A percentile compares a stretch with the other conserved stretches of the same genome.
Evolutionary conservation across 192 early-diverging fungal species (phyloP).

Genomic region (Umbelopsis isabellina): DNA sequence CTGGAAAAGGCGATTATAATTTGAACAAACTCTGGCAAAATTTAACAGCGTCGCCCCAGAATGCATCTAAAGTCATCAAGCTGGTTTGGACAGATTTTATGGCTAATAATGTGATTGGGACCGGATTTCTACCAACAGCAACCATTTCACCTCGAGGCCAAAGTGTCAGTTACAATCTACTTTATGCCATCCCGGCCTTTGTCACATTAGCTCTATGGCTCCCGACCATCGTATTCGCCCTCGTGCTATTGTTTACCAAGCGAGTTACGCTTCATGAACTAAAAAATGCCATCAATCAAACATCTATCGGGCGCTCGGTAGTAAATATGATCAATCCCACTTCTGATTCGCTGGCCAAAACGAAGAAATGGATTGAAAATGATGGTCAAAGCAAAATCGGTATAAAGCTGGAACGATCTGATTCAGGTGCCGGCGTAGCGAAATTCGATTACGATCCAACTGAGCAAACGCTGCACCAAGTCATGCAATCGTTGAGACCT

Average conservation of each 20-base stretch:
- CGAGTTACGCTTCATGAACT: background rate
- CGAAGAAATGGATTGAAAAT: background rate
- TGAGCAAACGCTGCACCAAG: background rate
- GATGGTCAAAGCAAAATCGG: background rate
- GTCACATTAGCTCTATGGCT: slow-evolving; percentile 3
- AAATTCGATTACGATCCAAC: slow-evolving; percentile 11
- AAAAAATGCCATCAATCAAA: slow-evolving; percentile 6
- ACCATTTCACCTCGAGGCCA: background rate
- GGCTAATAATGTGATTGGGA: background rate
- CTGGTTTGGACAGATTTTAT: background rate
- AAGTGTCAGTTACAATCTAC: background rate
- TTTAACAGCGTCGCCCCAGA: background rate
- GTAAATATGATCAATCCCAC: slow-evolving; percentile 1
- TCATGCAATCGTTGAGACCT: background rate
- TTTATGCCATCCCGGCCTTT: slow-evolving; percentile 1
- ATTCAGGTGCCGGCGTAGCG: no score
- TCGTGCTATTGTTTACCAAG: background rate
- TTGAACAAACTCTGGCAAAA: background rate
- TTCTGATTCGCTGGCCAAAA: background rate
- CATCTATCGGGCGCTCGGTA: background rate
- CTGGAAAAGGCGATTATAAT: background rate
- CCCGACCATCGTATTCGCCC: background rate
- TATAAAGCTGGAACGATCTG: background rate
- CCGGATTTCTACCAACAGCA: background rate
- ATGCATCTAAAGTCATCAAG: background rate